Conservation (phyloP, 208 protist species). For the Leishmania aethiopica region DNA sequence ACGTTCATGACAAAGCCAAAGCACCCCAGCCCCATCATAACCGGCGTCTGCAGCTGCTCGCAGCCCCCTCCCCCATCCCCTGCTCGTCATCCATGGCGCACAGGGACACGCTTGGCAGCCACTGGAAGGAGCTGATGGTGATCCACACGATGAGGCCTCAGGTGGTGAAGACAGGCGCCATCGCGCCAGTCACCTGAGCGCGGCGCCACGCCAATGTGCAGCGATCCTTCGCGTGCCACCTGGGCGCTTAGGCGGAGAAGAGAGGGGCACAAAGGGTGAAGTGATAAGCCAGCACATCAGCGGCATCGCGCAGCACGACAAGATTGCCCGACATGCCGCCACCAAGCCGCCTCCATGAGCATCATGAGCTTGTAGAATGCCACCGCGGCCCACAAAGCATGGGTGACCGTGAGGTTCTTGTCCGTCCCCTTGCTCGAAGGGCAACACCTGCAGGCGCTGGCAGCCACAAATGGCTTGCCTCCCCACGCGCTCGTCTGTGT, state of each 20-base stretch:
- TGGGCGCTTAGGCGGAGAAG: slow-evolving; percentile 16
- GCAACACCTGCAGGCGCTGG: slow-evolving; percentile 16
- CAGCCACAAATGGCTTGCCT: slow-evolving; percentile 22
- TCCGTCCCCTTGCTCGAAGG: not conserved
- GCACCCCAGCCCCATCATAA: slow-evolving; percentile 26
- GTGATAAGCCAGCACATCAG: slow-evolving; percentile 19
- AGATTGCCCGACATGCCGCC: slow-evolving; percentile 23
- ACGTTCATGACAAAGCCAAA: slow-evolving; percentile 31
- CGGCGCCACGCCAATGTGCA: slow-evolving; percentile 26
- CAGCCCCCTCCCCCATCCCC: not conserved
- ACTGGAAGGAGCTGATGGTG: slow-evolving; percentile 20
- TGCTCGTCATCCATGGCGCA: slow-evolving; percentile 9
- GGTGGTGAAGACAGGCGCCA: slow-evolving; percentile 27
- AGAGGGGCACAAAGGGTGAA: slow-evolving; percentile 30
- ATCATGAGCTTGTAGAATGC: slow-evolving; percentile 15
- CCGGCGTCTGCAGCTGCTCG: slow-evolving; percentile 21
- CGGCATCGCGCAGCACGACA: slow-evolving; percentile 20
- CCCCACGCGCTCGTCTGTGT: slow-evolving; percentile 5
- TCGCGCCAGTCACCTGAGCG: slow-evolving; percentile 20
- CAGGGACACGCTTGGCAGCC: slow-evolving; percentile 14
- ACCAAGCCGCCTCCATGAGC: slow-evolving; percentile 23
- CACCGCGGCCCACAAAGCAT: slow-evolving; percentile 16
- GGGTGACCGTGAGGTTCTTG: not conserved
- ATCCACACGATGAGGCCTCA: slow-evolving; percentile 25
- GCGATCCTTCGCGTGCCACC: slow-evolving; percentile 15